phyloP scores from a whole-genome alignment of 2,329 filamentous ascomycete genomes.

The Lecanosticta acicola region DNA sequence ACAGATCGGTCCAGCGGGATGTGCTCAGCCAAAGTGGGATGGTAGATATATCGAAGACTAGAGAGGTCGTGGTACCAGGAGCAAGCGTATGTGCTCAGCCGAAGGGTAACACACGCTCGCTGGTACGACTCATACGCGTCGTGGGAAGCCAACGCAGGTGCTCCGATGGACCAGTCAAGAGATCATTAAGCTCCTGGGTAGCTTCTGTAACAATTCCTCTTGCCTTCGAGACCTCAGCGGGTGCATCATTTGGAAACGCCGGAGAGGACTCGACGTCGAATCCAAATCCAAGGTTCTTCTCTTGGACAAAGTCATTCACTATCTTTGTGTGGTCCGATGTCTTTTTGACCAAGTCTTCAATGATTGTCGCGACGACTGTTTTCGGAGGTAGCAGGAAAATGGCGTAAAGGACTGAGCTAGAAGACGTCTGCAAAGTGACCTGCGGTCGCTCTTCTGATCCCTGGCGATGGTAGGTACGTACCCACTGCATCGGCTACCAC shows the following conservation, averaged over 20 bases:
- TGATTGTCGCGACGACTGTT: too few relatives aligned
- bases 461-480: too few relatives aligned
- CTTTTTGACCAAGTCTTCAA: background rate
- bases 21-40: slow-evolving; percentile 5
- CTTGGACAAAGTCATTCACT: background rate
- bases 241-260: slow-evolving; percentile 7
- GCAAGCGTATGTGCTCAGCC: too few relatives aligned
- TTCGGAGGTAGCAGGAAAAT: too few relatives aligned
- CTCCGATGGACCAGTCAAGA: slow-evolving; percentile 10
- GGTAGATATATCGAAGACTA: slow-evolving; percentile 9
- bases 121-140: background rate
- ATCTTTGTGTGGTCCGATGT: background rate
- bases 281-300: background rate
- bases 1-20: slow-evolving; percentile 7
- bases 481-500: too few relatives aligned
- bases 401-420: too few relatives aligned
- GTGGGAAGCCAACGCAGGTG: slow-evolving; percentile 8
- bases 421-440: too few relatives aligned
- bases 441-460: too few relatives aligned
- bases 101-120: too few relatives aligned
- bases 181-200: slow-evolving; percentile 6
- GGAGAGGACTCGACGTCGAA: slow-evolving; percentile 1
- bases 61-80: slow-evolving; percentile 8
- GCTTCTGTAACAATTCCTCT: slow-evolving; percentile 8
- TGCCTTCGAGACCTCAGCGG: slow-evolving; percentile 4